Percentiles rank a stretch among this genome's conserved stretches.
These are phyloP conservation scores for Stemphylium vesicarium DNA, from an alignment of 2,329 filamentous ascomycete species.

Conservation along the genomic window DNA sequence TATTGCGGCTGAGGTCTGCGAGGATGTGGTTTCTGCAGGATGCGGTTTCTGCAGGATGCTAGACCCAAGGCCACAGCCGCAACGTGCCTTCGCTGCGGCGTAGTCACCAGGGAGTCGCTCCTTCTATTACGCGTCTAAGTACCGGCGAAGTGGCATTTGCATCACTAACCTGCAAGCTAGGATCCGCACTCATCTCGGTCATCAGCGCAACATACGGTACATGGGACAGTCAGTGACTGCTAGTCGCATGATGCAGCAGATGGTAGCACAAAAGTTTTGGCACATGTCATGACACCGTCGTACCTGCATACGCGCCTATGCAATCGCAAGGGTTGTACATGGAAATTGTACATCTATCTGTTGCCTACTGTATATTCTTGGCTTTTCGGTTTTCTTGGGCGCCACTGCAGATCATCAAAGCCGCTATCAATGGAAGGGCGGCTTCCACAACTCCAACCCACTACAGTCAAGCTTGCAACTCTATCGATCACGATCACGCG, in stretches of 20 bases:
- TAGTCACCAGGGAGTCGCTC: not conserved
- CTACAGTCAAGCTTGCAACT: not conserved
- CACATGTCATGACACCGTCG: not conserved
- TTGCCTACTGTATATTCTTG: not conserved
- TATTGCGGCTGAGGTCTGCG: not conserved
- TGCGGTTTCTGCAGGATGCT: not conserved
- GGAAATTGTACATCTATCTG: not conserved
- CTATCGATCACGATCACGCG: not conserved
- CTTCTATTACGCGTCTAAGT: not conserved
- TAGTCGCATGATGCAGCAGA: not conserved
- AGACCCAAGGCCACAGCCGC: not conserved
- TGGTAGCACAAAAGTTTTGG: not conserved
- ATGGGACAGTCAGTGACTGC: not conserved
- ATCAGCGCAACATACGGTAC: not conserved
- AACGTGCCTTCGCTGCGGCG: conserved; percentile 1
- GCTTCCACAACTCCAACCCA: not conserved
- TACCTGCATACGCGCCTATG: not conserved
- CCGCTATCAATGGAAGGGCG: not conserved
- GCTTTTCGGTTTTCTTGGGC: not conserved
- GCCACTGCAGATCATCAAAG: not conserved
- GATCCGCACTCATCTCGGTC: conserved; percentile 2
- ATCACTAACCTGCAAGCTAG: not conserved
- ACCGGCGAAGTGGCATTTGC: not conserved
- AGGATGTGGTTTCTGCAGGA: not conserved
- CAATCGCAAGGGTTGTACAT: not conserved